phyloP scores from a whole-genome alignment of 202 grass and related monocot genomes.

The Cymbopogon flexuosus region DNA sequence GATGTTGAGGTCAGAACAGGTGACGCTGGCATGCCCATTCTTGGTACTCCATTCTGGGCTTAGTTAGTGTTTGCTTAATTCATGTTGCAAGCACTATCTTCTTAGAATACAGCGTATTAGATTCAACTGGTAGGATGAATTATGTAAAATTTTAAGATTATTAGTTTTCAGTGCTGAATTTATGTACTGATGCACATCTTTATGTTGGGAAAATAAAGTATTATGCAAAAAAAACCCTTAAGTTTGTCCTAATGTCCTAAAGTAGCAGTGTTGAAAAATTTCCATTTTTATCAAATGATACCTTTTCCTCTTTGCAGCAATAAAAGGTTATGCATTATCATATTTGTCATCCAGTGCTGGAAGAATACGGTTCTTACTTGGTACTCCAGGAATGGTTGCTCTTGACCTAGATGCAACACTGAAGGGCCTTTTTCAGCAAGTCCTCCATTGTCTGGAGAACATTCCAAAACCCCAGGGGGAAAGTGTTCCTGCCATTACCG shows the following conservation, averaged over 20 bases:
- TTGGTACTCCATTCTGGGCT: background rate
- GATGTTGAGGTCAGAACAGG: background rate
- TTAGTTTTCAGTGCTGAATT: too few relatives aligned
- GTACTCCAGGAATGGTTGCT: slow-evolving; percentile 97
- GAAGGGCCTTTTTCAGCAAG: slow-evolving; percentile 89
- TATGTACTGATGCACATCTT: background rate
- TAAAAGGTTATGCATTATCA: slow-evolving; percentile 93
- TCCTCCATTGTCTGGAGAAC: slow-evolving; percentile 90
- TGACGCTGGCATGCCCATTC: background rate
- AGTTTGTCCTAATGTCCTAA: slow-evolving; percentile 14
- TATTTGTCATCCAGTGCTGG: slow-evolving; percentile 86
- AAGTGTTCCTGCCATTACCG: slow-evolving; percentile 60
- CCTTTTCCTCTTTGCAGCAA: slow-evolving; percentile 58
- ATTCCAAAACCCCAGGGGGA: slow-evolving; percentile 90
- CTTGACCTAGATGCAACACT: slow-evolving; percentile 90
- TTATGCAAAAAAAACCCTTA: background rate
- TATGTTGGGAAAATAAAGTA: background rate
- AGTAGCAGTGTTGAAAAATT: background rate
- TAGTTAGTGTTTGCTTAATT: slow-evolving; percentile 11
- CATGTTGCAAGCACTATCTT: background rate
- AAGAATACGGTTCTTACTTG: slow-evolving; percentile 95
- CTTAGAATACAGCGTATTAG: background rate
- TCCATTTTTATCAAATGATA: slow-evolving; percentile 22
- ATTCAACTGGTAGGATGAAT: background rate
- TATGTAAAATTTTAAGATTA: too few relatives aligned